Evolutionary conservation across 2,329 filamentous ascomycete species (phyloP).

Genomic region (Lecanicillium sp.): DNA sequence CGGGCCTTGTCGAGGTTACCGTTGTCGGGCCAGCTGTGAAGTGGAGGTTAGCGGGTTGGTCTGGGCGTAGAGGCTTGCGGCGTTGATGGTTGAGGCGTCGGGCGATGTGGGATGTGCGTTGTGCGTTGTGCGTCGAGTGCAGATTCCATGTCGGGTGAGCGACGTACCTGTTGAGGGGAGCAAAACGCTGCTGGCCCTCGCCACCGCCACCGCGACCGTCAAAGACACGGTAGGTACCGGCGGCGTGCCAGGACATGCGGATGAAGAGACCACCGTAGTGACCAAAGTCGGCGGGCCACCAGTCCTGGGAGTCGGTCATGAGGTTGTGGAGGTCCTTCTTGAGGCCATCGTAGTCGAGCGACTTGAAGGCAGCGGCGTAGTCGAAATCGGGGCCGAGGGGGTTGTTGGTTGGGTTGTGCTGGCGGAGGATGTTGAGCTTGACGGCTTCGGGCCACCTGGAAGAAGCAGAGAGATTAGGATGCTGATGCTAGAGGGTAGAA

Average conservation of each 20-base stretch:
- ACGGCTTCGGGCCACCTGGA: conserved; percentile 48
- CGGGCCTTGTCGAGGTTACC: conserved; percentile 74
- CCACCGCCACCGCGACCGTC: conserved; percentile 72
- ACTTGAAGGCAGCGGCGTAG: conserved; percentile 67
- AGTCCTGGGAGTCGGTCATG: conserved; percentile 74
- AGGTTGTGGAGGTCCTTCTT: conserved; percentile 68
- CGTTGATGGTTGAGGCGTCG: too few relatives aligned
- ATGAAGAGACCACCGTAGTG: conserved; percentile 78
- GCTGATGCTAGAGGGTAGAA: too few relatives aligned
- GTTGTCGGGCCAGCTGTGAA: conserved; percentile 65
- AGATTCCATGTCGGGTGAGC: too few relatives aligned
- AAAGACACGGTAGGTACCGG: conserved; percentile 68
- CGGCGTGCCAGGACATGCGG: conserved; percentile 75
- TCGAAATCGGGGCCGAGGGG: conserved; percentile 62
- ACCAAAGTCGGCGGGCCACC: conserved; percentile 77
- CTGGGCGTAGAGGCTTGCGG: neutral
- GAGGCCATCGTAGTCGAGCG: conserved; percentile 57
- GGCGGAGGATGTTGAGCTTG: conserved; percentile 65
- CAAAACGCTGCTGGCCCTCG: conserved; percentile 71
- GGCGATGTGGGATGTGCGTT: too few relatives aligned
- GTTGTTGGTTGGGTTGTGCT: conserved; percentile 58
- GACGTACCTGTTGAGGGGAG: conserved; percentile 59
- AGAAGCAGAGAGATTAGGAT: too few relatives aligned
- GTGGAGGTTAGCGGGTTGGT: conserved; percentile 21
- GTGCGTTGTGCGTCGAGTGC: too few relatives aligned